These are phyloP conservation scores for Leishmania tropica DNA, from an alignment of 208 protist species.

Conservation along the genomic window DNA sequence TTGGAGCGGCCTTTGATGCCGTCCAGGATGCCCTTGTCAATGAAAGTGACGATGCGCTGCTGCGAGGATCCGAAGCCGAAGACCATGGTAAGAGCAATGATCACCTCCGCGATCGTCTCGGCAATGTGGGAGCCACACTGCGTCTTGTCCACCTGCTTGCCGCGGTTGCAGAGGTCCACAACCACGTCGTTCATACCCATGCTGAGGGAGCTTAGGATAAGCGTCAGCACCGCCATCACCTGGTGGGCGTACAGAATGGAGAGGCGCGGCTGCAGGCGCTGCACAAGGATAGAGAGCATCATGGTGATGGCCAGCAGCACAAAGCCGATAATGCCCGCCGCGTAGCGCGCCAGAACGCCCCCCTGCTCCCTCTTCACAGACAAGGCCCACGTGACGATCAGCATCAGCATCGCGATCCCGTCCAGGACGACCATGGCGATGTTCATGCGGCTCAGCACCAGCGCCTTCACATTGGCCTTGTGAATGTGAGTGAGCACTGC, in stretches of 20 bases:
- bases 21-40: constrained; percentile 87
- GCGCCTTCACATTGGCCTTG: constrained; percentile 71
- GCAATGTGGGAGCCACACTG: constrained; percentile 63
- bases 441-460: constrained; percentile 73
- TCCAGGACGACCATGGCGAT: constrained; percentile 60
- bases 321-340: constrained; percentile 63
- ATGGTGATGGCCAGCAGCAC: constrained; percentile 61
- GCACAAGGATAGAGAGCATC: constrained; percentile 56
- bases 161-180: constrained; percentile 71
- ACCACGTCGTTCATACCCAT: constrained; percentile 86
- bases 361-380: constrained; percentile 52
- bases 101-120: constrained; percentile 67
- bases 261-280: constrained; percentile 60
- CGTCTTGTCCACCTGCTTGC: constrained; percentile 26
- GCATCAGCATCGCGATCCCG: constrained; percentile 59
- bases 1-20: constrained; percentile 83
- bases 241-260: constrained; percentile 76
- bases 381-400: constrained; percentile 72
- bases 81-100: constrained; percentile 72
- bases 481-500: constrained; percentile 68
- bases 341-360: constrained; percentile 53
- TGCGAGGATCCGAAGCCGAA: constrained; percentile 73
- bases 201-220: constrained; percentile 60
- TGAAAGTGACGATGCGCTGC: constrained; percentile 85
- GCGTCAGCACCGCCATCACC: constrained; percentile 62